Base-by-base conservation (phyloP, 208 protist genomes). In the Wallacemonas sp. region DNA sequence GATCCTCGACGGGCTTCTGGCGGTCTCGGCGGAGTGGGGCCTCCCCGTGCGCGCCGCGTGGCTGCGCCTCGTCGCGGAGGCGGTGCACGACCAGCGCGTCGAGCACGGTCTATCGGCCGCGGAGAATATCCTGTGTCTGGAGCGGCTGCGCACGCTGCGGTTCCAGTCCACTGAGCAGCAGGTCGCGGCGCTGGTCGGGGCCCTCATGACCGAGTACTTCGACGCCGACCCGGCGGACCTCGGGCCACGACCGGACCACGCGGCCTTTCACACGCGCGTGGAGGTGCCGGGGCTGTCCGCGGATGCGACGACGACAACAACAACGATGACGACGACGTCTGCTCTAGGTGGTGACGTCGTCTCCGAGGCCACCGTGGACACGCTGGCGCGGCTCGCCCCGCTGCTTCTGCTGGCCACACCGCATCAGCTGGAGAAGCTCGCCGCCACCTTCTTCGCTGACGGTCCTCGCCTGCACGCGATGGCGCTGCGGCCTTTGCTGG, bases 401-500 rank as follows among this genome's bases (percentile, higher is more conserved):
- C 55, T 79, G 5, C 52, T 92, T 63, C 32, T 85, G 14, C 45
- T 89, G 23, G 66, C 77, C 12, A 74, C 78, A 20, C 36, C 79
- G 20, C 70, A 72, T n/a, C 79, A 74, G 57, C 65, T 90, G 11
- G 83, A 93, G 50, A 36, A 50, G 25, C 72, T 93, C 14, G 65
- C 77, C 2, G 45, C 31, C 25, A 55, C 64, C 10, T 69, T 70
- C 22, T 78, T 93, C 46, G 44, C 46, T 10, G 75, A 42, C 52
- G 65, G 36, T 7, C 36, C 49, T 67, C 36, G 68, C 20, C 82
- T 86, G 50, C 32, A 48, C n/a, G 67, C 77, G 1, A 82, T 80
- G 61, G 76, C 86, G 38, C 76, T 93, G 25, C 76, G 76, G 38
- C 62, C 82, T 7, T 64, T 89, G 20, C 79, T 93, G 12, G 49